These are phyloP conservation scores for Lecanosticta acicola DNA, from an alignment of 2,329 filamentous ascomycete genomes.

Conservation along the genomic window DNA sequence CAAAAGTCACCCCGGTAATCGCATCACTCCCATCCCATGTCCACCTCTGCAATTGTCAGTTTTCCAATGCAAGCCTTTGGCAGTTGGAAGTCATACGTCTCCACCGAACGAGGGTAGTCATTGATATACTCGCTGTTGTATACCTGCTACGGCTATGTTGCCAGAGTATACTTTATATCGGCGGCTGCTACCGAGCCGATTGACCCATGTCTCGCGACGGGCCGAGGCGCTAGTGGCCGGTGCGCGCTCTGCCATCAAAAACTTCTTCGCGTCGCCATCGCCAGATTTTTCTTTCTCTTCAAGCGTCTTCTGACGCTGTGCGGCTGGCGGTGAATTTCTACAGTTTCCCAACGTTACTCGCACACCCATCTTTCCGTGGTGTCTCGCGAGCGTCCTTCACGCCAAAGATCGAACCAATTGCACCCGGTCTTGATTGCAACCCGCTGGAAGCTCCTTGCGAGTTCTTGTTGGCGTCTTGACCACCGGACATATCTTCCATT, in stretches of 20 bases:
- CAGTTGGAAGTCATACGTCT: constrained; percentile 42
- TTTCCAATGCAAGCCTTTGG: constrained; percentile 23
- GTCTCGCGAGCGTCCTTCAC: constrained; percentile 8
- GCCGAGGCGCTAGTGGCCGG: not conserved
- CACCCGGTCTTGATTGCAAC: constrained; percentile 30
- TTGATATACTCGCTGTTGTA: constrained; percentile 40
- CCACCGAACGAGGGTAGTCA: constrained; percentile 31
- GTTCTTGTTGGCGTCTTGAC: constrained; percentile 34
- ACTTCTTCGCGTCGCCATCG: not conserved
- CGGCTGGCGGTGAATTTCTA: constrained; percentile 7
- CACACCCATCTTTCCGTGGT: constrained; percentile 4
- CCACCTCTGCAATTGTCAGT: constrained; percentile 43
- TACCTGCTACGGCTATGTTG: constrained; percentile 53
- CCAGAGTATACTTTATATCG: too few relatives aligned
- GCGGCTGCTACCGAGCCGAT: constrained; percentile 58
- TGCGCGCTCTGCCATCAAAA: not conserved
- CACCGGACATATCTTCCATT: constrained; percentile 23
- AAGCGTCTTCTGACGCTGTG: constrained; percentile 6
- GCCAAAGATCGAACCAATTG: constrained; percentile 23
- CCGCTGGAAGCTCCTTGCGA: constrained; percentile 15
- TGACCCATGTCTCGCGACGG: constrained; percentile 41
- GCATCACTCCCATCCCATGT: constrained; percentile 60
- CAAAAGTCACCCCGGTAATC: constrained; percentile 56
- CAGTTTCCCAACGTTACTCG: constrained; percentile 13
- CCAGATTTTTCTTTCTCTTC: not conserved